phyloP scores from a whole-genome alignment of 164 flowering plant genomes.

The Nymphaea thermarum region DNA sequence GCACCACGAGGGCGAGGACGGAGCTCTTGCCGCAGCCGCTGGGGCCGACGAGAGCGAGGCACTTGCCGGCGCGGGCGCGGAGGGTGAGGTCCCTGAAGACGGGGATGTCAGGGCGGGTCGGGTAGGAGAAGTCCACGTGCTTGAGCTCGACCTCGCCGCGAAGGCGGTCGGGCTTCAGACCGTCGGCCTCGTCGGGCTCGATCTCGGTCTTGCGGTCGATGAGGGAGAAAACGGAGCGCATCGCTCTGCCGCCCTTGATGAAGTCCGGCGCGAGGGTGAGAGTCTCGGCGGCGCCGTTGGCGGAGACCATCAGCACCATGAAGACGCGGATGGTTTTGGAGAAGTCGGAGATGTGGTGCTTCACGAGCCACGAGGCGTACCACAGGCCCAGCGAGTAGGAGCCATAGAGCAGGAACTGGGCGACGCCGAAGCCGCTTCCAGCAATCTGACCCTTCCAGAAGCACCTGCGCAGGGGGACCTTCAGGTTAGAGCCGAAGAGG shows the following conservation, averaged over 20 bases:
- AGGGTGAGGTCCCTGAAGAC: conserved; percentile 71
- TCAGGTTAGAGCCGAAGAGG: conserved; percentile 59
- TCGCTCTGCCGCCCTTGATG: conserved; percentile 90
- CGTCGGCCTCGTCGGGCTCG: conserved; percentile 81
- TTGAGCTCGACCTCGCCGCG: conserved; percentile 89
- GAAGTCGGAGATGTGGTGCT: conserved; percentile 93
- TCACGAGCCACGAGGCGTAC: conserved; percentile 98
- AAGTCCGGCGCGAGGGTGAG: conserved; percentile 94
- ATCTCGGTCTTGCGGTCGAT: conserved; percentile 90
- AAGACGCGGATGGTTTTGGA: conserved; percentile 91
- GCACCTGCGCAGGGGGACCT: conserved; percentile 56
- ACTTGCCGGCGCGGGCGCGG: conserved; percentile 86
- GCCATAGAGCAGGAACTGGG: conserved; percentile 83
- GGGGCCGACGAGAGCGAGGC: conserved; percentile 94
- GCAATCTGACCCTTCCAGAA: conserved; percentile 99
- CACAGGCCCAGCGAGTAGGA: conserved; percentile 93
- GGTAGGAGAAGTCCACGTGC: conserved; percentile 87
- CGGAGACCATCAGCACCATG: conserved; percentile 99
- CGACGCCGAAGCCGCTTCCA: conserved; percentile 83
- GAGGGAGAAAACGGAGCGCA: conserved; percentile 89
- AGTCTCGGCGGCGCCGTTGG: conserved; percentile 99
- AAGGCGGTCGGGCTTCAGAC: conserved; percentile 56
- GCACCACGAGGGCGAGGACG: conserved; percentile 58
- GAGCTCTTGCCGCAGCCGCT: conserved; percentile 98
- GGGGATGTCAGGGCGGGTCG: conserved; percentile 69